These are phyloP conservation scores for Medicago ruthenica DNA, from an alignment of 306 rosid species.

Conservation along the genomic window DNA sequence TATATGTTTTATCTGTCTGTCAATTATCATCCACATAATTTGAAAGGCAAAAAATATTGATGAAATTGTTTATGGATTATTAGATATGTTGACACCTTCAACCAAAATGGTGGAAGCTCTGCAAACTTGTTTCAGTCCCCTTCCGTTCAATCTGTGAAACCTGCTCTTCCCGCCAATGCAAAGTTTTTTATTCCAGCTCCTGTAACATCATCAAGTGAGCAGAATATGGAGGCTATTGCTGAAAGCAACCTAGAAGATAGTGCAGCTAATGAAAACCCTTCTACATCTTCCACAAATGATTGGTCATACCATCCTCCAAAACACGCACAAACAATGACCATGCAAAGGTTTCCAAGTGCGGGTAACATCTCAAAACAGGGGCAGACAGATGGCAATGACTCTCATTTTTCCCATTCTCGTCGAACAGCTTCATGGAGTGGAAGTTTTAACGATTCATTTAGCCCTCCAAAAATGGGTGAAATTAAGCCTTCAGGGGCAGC, in stretches of 20 bases:
- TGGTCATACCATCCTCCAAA: slow-evolving; percentile 56
- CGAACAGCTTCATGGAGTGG: slow-evolving; percentile 89
- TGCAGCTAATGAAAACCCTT: slow-evolving; percentile 47
- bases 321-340: slow-evolving; percentile 25
- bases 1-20: slow-evolving; percentile 19
- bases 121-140: slow-evolving; percentile 78
- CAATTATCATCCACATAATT: neutral
- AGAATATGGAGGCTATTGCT: slow-evolving; percentile 61
- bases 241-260: slow-evolving; percentile 68
- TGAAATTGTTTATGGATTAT: slow-evolving; percentile 45
- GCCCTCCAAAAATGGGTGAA: slow-evolving; percentile 53
- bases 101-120: slow-evolving; percentile 75
- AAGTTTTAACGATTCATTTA: slow-evolving; percentile 57
- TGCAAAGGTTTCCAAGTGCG: slow-evolving; percentile 76
- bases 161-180: slow-evolving; percentile 65
- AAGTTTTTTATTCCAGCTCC: slow-evolving; percentile 83
- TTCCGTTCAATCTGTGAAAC: slow-evolving; percentile 68
- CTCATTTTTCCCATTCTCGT: slow-evolving; percentile 58
- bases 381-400: slow-evolving; percentile 30
- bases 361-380: slow-evolving; percentile 58
- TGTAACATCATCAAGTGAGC: slow-evolving; percentile 55
- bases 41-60: slow-evolving; percentile 38
- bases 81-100: slow-evolving; percentile 96
- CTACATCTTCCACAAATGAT: slow-evolving; percentile 56
- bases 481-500: slow-evolving; percentile 57